Evolutionary conservation across 176 grass and related monocot genomes (phyloP).

Genomic region (Eremochloa ophiuroides): DNA sequence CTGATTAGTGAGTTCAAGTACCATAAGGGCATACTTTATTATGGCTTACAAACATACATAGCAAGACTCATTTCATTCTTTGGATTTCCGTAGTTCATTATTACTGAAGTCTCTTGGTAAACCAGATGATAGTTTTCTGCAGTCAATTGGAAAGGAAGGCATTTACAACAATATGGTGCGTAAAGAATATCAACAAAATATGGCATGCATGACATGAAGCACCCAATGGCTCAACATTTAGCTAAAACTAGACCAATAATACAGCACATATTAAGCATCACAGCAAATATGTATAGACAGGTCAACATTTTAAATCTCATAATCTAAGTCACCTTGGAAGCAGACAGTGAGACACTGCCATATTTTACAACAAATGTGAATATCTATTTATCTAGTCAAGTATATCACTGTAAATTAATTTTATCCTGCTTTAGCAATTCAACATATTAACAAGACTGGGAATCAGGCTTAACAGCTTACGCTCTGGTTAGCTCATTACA

Average conservation of each 20-base stretch:
- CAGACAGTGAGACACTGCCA: not conserved
- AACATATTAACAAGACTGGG: not conserved
- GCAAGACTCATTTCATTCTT: not conserved
- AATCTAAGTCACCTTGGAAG: not conserved
- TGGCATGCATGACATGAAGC: not conserved
- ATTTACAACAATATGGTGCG: not conserved
- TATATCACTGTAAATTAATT: not conserved
- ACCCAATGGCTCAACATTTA: not conserved
- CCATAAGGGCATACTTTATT: not conserved
- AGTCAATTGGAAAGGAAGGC: not conserved
- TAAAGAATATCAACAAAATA: not conserved
- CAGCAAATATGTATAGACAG: not conserved
- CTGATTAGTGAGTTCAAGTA: conserved; percentile 1
- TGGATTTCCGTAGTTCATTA: not conserved
- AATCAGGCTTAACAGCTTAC: not conserved
- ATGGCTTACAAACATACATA: not conserved
- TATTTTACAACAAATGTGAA: not conserved
- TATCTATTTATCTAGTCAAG: not conserved
- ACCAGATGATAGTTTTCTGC: not conserved
- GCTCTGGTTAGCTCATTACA: not conserved
- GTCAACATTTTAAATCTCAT: not conserved
- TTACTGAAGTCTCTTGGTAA: not conserved
- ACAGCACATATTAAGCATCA: not conserved
- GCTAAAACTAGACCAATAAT: not conserved
- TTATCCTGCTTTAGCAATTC: not conserved